Evolutionary conservation across 1,139 yeast species (phyloP).

Genomic region (Taphrina flavorubra): DNA sequence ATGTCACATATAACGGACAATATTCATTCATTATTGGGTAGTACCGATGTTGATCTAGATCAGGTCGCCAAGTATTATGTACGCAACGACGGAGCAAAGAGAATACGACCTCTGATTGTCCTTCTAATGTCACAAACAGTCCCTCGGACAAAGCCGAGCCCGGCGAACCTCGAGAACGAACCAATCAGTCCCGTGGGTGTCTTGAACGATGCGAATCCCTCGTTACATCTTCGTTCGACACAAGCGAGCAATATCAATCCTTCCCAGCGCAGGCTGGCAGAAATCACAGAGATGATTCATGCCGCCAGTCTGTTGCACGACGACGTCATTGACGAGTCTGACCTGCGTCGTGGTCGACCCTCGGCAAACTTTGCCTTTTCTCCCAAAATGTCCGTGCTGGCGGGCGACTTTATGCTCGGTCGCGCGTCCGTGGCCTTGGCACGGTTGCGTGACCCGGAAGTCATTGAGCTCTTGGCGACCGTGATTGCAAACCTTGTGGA

Average conservation of each 20-base stretch:
- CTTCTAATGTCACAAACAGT: constrained; percentile 80
- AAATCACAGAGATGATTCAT: constrained; percentile 97
- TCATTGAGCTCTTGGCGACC: constrained; percentile 89
- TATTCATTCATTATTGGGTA: constrained; percentile 83
- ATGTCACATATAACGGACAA: constrained; percentile 89
- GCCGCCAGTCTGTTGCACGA: constrained; percentile 96
- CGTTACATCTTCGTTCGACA: constrained; percentile 55
- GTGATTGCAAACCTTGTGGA: constrained; percentile 96
- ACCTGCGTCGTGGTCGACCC: constrained; percentile 86
- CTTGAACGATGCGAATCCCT: constrained; percentile 86
- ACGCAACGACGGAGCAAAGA: constrained; percentile 88
- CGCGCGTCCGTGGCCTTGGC: constrained; percentile 97
- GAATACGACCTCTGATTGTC: constrained; percentile 89
- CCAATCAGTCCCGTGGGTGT: constrained; percentile 80
- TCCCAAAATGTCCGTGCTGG: constrained; percentile 95
- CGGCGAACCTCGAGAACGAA: constrained; percentile 45
- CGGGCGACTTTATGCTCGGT: constrained; percentile 93
- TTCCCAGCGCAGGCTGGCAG: constrained; percentile 92
- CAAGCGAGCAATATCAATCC: constrained; percentile 70
- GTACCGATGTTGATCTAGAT: constrained; percentile 91
- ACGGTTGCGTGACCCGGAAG: constrained; percentile 92
- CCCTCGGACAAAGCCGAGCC: constrained; percentile 62
- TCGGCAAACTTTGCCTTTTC: constrained; percentile 93
- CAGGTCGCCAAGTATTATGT: constrained; percentile 91
- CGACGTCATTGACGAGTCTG: constrained; percentile 94